Conservation (phyloP, 805 yeast genomes). For the Ogataea zsoltii region DNA sequence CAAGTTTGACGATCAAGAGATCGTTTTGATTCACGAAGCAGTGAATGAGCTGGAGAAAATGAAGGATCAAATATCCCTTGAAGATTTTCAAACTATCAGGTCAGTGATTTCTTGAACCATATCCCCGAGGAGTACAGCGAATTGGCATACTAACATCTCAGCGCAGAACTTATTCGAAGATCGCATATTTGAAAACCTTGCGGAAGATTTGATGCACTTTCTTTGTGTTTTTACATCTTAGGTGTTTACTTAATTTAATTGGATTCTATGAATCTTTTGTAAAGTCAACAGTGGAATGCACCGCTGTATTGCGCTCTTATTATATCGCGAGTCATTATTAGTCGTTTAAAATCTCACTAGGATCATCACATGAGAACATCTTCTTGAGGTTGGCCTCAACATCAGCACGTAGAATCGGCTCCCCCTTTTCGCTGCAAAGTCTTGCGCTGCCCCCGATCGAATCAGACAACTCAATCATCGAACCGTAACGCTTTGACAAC, state of each 20-base stretch:
- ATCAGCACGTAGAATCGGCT: slow-evolving; percentile 40
- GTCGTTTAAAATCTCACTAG: slow-evolving; percentile 39
- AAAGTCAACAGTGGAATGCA: too few species aligned
- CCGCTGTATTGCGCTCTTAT: neutral
- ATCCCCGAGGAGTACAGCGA: neutral
- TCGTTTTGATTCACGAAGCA: slow-evolving; percentile 35
- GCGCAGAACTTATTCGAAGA: slow-evolving; percentile 38
- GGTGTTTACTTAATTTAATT: neutral
- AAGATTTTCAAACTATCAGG: slow-evolving; percentile 53
- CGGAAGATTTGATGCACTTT: slow-evolving; percentile 12
- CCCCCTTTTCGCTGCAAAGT: slow-evolving; percentile 10
- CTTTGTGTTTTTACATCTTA: neutral
- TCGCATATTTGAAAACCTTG: slow-evolving; percentile 34
- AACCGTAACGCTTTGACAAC: slow-evolving; percentile 42
- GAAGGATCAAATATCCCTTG: slow-evolving; percentile 52
- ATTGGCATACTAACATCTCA: slow-evolving; percentile 2
- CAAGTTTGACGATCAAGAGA: slow-evolving; percentile 47
- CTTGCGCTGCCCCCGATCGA: neutral
- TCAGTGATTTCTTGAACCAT: slow-evolving; percentile 34
- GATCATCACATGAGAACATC: slow-evolving; percentile 52
- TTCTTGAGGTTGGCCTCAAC: slow-evolving; percentile 49
- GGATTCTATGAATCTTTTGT: too few species aligned
- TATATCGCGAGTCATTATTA: slow-evolving; percentile 2
- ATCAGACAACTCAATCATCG: slow-evolving; percentile 31
- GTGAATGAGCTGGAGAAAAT: slow-evolving; percentile 41